Percentiles rank a stretch among this genome's conserved stretches.
Conservation (phyloP, 139 green algal genomes). For the Micromonas pusilla region DNA sequence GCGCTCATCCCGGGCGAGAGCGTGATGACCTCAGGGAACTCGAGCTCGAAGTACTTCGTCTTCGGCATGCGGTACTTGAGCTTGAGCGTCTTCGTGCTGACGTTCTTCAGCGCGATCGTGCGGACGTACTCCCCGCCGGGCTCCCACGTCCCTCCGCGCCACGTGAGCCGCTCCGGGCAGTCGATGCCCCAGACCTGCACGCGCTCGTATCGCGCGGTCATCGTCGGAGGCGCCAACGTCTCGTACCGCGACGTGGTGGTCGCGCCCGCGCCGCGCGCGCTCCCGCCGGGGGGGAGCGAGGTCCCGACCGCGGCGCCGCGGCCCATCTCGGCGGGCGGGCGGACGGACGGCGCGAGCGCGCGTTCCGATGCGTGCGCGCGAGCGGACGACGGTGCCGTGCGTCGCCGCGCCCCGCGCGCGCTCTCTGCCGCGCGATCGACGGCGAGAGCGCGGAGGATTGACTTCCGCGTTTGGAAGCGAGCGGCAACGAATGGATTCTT, state of each 20-base stretch:
- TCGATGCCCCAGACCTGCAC: constrained; percentile 52
- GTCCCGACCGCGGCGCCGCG: background rate
- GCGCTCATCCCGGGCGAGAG: constrained; percentile 59
- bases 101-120: constrained; percentile 56
- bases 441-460: no score
- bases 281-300: background rate
- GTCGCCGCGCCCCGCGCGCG: no score
- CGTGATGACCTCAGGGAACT: constrained; percentile 60
- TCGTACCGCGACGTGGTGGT: background rate
- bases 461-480: no score
- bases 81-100: constrained; percentile 48
- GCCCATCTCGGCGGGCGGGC: constrained; percentile 4
- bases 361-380: no score
- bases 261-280: background rate
- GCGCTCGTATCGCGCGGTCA: constrained; percentile 19
- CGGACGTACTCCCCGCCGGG: constrained; percentile 52
- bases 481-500: no score
- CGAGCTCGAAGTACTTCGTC: constrained; percentile 62
- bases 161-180: constrained; percentile 51
- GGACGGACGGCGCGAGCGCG: no score
- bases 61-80: constrained; percentile 52
- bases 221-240: background rate
- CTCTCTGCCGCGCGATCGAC: no score
- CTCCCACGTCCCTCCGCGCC: constrained; percentile 54
- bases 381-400: no score